Conservation (phyloP, 768 basidiomycete species). For the Coprinopsis cinerea region DNA sequence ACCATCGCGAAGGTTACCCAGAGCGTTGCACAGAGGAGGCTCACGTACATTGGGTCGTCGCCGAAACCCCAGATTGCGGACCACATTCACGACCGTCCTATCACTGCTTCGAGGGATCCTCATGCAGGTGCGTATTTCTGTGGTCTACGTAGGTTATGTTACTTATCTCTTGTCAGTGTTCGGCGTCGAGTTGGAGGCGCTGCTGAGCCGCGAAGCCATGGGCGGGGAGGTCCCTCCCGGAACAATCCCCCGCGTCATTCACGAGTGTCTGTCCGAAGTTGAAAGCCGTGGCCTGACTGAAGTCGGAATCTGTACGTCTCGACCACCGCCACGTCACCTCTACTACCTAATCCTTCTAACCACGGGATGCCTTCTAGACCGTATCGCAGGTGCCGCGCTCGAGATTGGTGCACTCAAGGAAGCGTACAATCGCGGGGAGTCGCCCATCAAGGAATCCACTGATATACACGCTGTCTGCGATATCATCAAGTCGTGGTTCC, state of each 20-base stretch:
- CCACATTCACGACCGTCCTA: slow-evolving; percentile 60
- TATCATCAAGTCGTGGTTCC: slow-evolving; percentile 81
- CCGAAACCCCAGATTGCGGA: slow-evolving; percentile 72
- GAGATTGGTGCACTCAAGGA: slow-evolving; percentile 69
- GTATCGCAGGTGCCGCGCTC: slow-evolving; percentile 70
- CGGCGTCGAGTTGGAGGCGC: slow-evolving; percentile 66
- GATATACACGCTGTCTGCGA: slow-evolving; percentile 85
- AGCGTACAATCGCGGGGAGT: slow-evolving; percentile 68
- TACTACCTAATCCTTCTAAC: too few relatives aligned
- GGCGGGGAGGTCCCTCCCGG: slow-evolving; percentile 46
- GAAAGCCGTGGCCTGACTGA: slow-evolving; percentile 73
- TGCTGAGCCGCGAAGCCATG: slow-evolving; percentile 60
- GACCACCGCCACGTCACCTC: too few relatives aligned
- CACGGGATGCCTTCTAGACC: slow-evolving; percentile 41
- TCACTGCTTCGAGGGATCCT: slow-evolving; percentile 62
- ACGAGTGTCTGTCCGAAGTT: slow-evolving; percentile 62
- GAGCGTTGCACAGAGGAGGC: slow-evolving; percentile 66
- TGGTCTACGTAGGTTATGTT: neutral
- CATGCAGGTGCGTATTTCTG: slow-evolving; percentile 49
- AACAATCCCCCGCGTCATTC: slow-evolving; percentile 59
- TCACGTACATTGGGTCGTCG: slow-evolving; percentile 74
- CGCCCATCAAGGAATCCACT: slow-evolving; percentile 49
- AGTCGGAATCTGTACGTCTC: slow-evolving; percentile 77
- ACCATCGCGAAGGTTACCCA: slow-evolving; percentile 67
- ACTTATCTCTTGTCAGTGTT: slow-evolving; percentile 45